These are phyloP conservation scores for Sporobolomyces pararoseus DNA, from an alignment of 768 basidiomycete genomes.

Conservation along the genomic window DNA sequence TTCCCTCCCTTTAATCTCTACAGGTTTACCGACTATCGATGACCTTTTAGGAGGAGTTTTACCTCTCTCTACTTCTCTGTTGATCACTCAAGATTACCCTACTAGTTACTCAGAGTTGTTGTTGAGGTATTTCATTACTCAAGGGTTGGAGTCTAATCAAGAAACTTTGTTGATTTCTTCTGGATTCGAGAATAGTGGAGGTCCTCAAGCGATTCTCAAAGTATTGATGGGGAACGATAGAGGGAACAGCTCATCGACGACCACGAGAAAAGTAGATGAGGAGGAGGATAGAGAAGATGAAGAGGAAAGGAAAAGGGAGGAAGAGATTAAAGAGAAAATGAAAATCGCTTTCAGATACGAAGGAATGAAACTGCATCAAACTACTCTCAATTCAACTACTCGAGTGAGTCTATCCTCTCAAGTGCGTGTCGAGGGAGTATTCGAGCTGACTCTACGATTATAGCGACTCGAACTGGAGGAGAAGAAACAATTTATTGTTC, in stretches of 20 bases:
- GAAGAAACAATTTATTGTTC: slow-evolving; percentile 64
- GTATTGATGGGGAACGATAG: slow-evolving; percentile 69
- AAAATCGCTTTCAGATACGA: slow-evolving; percentile 99
- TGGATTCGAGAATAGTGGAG: slow-evolving; percentile 50
- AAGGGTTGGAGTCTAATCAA: slow-evolving; percentile 74
- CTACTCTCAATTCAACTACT: slow-evolving; percentile 56
- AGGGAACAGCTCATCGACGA: slow-evolving; percentile 44
- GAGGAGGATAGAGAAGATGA: slow-evolving; percentile 31
- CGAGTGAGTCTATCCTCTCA: background rate
- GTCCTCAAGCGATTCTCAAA: slow-evolving; percentile 57
- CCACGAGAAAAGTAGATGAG: slow-evolving; percentile 46
- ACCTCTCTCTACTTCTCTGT: slow-evolving; percentile 70
- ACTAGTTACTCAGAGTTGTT: slow-evolving; percentile 80
- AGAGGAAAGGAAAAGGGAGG: slow-evolving; percentile 48
- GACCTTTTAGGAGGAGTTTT: slow-evolving; percentile 90
- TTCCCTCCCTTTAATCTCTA: slow-evolving; percentile 56
- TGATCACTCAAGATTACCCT: slow-evolving; percentile 79
- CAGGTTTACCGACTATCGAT: slow-evolving; percentile 87
- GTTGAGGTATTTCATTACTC: slow-evolving; percentile 81
- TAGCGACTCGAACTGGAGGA: slow-evolving; percentile 51
- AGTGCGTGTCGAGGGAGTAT: background rate
- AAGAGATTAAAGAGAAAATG: slow-evolving; percentile 55
- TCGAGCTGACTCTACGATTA: too few species aligned
- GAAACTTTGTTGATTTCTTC: slow-evolving; percentile 63
- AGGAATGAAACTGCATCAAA: slow-evolving; percentile 85